Conservation (phyloP, 2,329 filamentous ascomycete genomes). For the Cercospora janseana region DNA sequence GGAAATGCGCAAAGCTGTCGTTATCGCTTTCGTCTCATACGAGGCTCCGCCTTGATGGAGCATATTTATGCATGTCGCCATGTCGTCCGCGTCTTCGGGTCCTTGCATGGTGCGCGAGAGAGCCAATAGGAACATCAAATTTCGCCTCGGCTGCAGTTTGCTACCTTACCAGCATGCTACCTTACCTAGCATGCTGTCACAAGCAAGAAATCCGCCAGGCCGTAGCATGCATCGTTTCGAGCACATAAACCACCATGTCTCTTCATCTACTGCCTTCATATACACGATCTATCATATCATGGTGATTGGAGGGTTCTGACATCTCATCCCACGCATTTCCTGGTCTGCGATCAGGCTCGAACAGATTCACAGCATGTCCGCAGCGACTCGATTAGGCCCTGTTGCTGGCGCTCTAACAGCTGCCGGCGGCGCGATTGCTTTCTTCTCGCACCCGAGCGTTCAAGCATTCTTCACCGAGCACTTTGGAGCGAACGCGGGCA, state of each 20-base stretch:
- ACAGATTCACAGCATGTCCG: constrained; percentile 35
- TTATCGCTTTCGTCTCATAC: constrained; percentile 20
- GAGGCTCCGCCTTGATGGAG: too few relatives aligned
- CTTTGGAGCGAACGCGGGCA: constrained; percentile 25
- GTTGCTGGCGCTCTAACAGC: constrained; percentile 32
- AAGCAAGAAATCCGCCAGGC: constrained; percentile 4
- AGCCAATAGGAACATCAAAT: not conserved
- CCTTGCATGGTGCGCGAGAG: too few relatives aligned
- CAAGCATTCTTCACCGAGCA: constrained; percentile 30
- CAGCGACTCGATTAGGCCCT: constrained; percentile 32
- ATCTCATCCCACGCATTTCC: constrained; percentile 7
- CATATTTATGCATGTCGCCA: too few relatives aligned
- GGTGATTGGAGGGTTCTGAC: not conserved
- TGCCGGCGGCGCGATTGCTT: constrained; percentile 26
- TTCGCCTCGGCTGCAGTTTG: not conserved
- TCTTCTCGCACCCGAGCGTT: constrained; percentile 30
- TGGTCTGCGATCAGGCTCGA: too few relatives aligned
- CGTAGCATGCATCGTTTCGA: not conserved
- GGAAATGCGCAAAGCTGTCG: too few relatives aligned
- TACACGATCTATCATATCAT: not conserved
- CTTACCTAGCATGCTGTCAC: constrained; percentile 3
- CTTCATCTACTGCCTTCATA: not conserved
- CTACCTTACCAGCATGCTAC: too few relatives aligned
- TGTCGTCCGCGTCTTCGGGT: too few relatives aligned
- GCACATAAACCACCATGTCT: constrained; percentile 1